Evolutionary conservation across 2,329 filamentous ascomycete species (phyloP).

Genomic region (Fusarium proliferatum): DNA sequence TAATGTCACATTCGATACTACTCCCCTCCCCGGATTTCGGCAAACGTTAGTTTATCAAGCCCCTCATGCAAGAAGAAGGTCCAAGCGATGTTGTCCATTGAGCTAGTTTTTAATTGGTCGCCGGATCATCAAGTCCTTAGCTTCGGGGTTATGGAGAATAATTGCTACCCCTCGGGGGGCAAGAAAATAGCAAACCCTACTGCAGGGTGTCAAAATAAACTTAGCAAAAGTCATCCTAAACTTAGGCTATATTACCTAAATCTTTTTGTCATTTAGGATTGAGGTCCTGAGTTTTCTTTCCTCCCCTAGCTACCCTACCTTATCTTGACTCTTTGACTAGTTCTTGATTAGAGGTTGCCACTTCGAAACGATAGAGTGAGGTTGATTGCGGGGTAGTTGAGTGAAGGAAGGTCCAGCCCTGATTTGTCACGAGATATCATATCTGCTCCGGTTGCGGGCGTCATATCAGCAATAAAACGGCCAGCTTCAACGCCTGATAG

Average conservation of each 20-base stretch:
- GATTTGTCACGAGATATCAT: background rate
- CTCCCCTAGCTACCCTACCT: background rate
- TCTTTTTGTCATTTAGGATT: too few relatives aligned
- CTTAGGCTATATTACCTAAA: too few relatives aligned
- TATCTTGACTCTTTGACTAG: background rate
- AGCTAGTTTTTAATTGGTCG: background rate
- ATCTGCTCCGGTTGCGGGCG: background rate
- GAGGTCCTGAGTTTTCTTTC: too few relatives aligned
- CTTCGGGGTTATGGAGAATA: background rate
- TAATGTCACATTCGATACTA: background rate
- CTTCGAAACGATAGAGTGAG: background rate
- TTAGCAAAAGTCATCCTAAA: too few relatives aligned
- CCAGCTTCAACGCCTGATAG: background rate
- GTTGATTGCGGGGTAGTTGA: background rate
- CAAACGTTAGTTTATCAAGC: slow-evolving; percentile 1
- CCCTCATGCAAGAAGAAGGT: background rate
- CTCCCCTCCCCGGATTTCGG: slow-evolving; percentile 8
- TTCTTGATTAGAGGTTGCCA: background rate
- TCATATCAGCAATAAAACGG: background rate
- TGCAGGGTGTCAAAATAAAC: too few relatives aligned
- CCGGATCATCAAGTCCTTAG: background rate
- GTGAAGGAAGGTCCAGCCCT: slow-evolving; percentile 2
- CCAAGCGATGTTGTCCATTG: background rate
- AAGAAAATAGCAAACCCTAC: too few relatives aligned
- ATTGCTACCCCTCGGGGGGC: too few relatives aligned